A percentile compares a stretch with the other conserved stretches of the same genome.
Evolutionary conservation across 1,284 basidiomycete species (phyloP).

Genomic region (Cryptococcus deneoformans): DNA sequence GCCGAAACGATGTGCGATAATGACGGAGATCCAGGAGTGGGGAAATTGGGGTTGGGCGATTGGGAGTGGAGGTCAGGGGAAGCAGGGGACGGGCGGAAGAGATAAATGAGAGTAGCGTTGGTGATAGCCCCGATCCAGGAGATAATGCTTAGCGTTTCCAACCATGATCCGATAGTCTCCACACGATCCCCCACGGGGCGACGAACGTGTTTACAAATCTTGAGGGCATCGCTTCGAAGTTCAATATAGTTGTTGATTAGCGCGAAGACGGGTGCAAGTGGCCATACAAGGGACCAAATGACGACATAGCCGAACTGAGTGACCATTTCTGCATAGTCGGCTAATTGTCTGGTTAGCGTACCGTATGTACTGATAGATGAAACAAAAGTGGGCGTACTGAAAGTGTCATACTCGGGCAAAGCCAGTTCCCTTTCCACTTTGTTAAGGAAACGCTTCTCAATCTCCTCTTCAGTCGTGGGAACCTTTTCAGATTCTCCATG

Average conservation of each 20-base stretch:
- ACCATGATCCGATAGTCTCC: conserved; percentile 92
- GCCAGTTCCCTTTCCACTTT: conserved; percentile 72
- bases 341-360: conserved; percentile 20
- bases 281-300: conserved; percentile 94
- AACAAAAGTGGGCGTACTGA: conserved; percentile 49
- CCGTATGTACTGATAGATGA: too few species aligned
- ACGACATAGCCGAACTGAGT: conserved; percentile 86
- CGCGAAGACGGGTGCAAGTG: conserved; percentile 65
- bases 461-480: conserved; percentile 22
- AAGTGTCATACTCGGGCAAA: conserved; percentile 76
- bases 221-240: conserved; percentile 89
- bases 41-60: conserved; percentile 38
- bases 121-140: conserved; percentile 82
- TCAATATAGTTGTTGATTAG: conserved; percentile 78
- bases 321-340: conserved; percentile 93
- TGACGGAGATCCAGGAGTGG: conserved; percentile 25
- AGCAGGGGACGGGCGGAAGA: conserved; percentile 59
- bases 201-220: conserved; percentile 81
- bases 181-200: conserved; percentile 81
- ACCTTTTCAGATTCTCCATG: conserved; percentile 8
- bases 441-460: conserved; percentile 56
- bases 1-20: conserved; percentile 32
- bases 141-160: conserved; percentile 80
- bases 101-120: conserved; percentile 80
- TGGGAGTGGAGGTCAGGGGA: conserved; percentile 20